A percentile compares a stretch with the other conserved stretches of the same genome.
phyloP scores from a whole-genome alignment of 1,284 basidiomycete genomes.

The Fomitiporia mediterranea region DNA sequence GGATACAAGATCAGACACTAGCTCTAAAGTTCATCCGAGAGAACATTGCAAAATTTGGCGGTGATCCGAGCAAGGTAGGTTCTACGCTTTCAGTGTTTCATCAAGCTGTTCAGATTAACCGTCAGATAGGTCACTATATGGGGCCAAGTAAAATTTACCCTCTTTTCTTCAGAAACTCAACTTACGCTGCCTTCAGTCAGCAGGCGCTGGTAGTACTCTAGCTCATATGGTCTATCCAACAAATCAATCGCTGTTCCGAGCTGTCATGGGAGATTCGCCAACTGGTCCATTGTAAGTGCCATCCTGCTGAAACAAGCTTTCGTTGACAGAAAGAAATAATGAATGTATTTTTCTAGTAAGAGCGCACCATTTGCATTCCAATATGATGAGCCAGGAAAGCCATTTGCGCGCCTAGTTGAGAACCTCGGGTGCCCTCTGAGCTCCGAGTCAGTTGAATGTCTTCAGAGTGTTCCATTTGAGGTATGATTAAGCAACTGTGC shows the following conservation, averaged over 20 bases:
- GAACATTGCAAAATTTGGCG: slow-evolving; percentile 61
- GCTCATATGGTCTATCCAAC: slow-evolving; percentile 46
- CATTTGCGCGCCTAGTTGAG: slow-evolving; percentile 44
- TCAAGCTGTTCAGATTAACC: neutral
- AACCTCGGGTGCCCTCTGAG: slow-evolving; percentile 44
- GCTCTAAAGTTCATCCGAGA: slow-evolving; percentile 56
- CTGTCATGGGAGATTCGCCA: slow-evolving; percentile 49
- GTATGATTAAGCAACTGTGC: too few species aligned
- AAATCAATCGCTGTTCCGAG: slow-evolving; percentile 40
- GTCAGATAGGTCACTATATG: slow-evolving; percentile 49
- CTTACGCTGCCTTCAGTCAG: slow-evolving; percentile 36
- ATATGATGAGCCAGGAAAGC: slow-evolving; percentile 51
- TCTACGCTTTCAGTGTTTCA: neutral
- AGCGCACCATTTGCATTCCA: slow-evolving; percentile 46
- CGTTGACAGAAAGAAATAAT: neutral
- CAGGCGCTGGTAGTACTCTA: slow-evolving; percentile 52
- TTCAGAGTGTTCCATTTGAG: slow-evolving; percentile 45
- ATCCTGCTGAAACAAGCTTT: neutral
- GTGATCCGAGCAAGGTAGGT: slow-evolving; percentile 51
- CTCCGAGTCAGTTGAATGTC: slow-evolving; percentile 39
- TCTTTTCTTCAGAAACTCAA: neutral
- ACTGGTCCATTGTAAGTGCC: slow-evolving; percentile 50
- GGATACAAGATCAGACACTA: slow-evolving; percentile 51
- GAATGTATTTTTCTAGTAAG: slow-evolving; percentile 37
- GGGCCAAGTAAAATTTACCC: slow-evolving; percentile 43